These are phyloP conservation scores for Leccinum ochraceum DNA, from an alignment of 768 basidiomycete genomes.

Conservation along the genomic window DNA sequence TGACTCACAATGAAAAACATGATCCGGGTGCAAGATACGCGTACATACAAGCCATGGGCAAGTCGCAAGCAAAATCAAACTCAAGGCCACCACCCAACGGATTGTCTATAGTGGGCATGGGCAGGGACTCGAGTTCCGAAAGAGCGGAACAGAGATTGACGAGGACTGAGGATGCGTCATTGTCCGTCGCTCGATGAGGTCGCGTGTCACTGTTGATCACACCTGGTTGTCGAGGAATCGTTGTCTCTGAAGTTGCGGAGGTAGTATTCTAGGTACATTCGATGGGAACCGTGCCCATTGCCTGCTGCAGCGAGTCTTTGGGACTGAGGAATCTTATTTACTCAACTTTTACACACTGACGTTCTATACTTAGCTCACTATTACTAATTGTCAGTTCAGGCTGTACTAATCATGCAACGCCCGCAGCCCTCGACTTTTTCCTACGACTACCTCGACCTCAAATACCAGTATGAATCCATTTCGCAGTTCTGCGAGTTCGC, in stretches of 20 bases:
- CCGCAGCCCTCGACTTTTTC: neutral
- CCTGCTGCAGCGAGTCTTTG: no score
- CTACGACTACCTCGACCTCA: neutral
- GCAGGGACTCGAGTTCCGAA: constrained; percentile 73
- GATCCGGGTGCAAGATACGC: neutral
- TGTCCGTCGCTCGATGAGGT: constrained; percentile 61
- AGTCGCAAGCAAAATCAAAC: no score
- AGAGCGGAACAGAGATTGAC: constrained; percentile 70
- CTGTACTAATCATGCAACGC: no score
- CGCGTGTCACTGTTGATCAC: constrained; percentile 26
- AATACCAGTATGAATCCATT: constrained; percentile 25
- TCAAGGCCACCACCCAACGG: constrained; percentile 25
- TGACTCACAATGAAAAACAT: constrained; percentile 76
- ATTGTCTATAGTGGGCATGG: constrained; percentile 91
- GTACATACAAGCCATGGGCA: no score
- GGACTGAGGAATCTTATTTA: no score
- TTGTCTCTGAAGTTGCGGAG: no score
- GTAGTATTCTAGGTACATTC: no score
- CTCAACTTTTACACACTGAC: no score
- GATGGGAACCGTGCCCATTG: no score
- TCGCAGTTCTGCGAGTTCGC: constrained; percentile 4
- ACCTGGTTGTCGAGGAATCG: no score
- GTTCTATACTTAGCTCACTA: no score
- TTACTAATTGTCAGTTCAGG: no score
- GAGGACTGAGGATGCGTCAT: constrained; percentile 70